Percentiles rank a stretch among this genome's conserved stretches.
These are phyloP conservation scores for Lepidium didymum DNA, from an alignment of 345 rosid genomes.

Conservation along the genomic window DNA sequence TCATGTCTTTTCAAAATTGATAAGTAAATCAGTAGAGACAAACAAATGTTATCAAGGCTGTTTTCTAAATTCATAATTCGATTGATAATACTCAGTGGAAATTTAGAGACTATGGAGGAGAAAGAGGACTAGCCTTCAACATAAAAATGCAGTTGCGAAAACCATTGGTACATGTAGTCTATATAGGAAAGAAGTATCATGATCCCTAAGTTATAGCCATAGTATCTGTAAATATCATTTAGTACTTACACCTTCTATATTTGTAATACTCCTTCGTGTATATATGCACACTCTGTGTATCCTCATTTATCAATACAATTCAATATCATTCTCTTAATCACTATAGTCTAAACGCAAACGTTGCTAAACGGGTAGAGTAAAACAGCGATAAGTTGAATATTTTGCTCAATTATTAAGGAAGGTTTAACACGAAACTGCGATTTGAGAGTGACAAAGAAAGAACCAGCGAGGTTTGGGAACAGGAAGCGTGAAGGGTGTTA, in stretches of 20 bases:
- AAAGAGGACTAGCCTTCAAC: no score
- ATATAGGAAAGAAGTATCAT: no score
- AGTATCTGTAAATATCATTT: no score
- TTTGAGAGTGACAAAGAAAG: conserved; percentile 1
- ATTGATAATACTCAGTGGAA: background rate
- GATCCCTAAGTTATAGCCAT: no score
- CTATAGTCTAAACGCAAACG: background rate
- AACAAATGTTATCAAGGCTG: background rate
- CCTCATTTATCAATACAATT: no score
- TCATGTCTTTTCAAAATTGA: background rate
- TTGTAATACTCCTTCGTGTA: no score
- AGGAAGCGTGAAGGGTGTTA: background rate
- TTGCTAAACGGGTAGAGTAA: background rate
- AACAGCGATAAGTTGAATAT: background rate
- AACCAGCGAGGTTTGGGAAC: conserved; percentile 3
- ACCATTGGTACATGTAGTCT: background rate
- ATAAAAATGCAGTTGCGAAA: background rate
- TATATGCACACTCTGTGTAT: no score
- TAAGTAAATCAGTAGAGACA: background rate
- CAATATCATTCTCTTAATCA: no score
- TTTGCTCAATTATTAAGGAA: background rate
- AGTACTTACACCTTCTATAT: no score
- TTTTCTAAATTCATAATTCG: background rate
- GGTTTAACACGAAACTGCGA: background rate
- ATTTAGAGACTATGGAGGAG: background rate